A percentile compares a stretch with the other conserved stretches of the same genome.
Conservation (phyloP, 2,329 filamentous ascomycete genomes). For the Colletotrichum siamense region DNA sequence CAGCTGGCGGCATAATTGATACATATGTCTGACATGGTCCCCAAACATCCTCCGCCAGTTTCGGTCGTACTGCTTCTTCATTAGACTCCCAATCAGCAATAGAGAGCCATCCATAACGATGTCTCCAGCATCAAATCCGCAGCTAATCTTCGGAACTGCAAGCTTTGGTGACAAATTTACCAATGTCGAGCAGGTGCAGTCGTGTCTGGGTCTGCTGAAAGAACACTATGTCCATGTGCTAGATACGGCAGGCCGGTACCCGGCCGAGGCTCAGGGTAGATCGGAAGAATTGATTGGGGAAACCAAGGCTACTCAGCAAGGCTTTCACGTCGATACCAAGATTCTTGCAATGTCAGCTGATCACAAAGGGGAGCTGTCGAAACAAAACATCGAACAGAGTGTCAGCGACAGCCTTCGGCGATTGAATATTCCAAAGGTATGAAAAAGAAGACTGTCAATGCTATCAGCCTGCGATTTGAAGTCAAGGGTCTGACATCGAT, state of each 20-base stretch:
- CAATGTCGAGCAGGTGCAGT: neutral
- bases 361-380: neutral
- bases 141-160: neutral
- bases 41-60: neutral
- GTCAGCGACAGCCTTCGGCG: neutral
- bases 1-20: neutral
- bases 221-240: neutral
- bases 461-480: neutral
- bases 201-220: neutral
- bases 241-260: neutral
- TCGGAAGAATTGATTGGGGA: neutral
- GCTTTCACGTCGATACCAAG: neutral
- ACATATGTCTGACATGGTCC: neutral
- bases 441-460: neutral
- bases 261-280: neutral
- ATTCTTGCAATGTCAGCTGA: neutral
- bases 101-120: neutral
- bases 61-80: neutral
- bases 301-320: neutral
- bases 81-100: neutral
- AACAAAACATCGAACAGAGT: neutral
- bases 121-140: neutral
- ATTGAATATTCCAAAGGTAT: neutral
- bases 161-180: neutral
- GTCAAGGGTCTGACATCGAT: neutral